Evolutionary conservation across 2,329 filamentous ascomycete genomes (phyloP).

Genomic region (Triangularia verruculosa): DNA sequence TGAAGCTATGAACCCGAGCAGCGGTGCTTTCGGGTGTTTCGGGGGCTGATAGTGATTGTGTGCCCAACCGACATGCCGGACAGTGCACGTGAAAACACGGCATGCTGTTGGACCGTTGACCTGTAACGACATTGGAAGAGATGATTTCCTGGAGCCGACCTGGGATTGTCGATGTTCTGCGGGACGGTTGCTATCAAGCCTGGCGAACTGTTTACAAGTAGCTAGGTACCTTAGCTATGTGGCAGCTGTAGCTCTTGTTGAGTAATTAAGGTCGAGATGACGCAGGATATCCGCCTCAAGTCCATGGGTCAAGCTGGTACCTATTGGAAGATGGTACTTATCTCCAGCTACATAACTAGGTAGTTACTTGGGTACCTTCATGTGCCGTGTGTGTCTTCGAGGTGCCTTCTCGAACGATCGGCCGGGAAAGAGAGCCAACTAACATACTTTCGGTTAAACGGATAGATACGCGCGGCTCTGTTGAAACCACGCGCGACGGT

Average conservation of each 20-base stretch:
- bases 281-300: neutral
- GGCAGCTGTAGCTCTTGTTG: neutral
- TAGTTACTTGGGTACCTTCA: no score
- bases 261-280: neutral
- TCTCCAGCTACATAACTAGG: no score
- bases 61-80: neutral
- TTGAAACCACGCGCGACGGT: neutral
- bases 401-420: neutral
- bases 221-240: no score
- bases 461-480: neutral
- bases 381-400: no score
- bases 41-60: neutral
- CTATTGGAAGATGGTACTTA: no score
- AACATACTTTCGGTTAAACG: neutral
- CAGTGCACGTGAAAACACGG: conserved; percentile 3
- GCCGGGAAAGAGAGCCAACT: neutral
- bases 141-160: neutral
- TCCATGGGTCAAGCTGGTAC: neutral
- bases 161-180: neutral
- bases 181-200: neutral
- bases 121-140: neutral
- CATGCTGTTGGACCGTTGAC: neutral
- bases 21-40: conserved; percentile 1
- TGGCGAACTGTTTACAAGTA: no score
- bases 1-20: neutral